Base-by-base conservation (phyloP, 306 rosid genomes). In the Lathyrus aphaca region DNA sequence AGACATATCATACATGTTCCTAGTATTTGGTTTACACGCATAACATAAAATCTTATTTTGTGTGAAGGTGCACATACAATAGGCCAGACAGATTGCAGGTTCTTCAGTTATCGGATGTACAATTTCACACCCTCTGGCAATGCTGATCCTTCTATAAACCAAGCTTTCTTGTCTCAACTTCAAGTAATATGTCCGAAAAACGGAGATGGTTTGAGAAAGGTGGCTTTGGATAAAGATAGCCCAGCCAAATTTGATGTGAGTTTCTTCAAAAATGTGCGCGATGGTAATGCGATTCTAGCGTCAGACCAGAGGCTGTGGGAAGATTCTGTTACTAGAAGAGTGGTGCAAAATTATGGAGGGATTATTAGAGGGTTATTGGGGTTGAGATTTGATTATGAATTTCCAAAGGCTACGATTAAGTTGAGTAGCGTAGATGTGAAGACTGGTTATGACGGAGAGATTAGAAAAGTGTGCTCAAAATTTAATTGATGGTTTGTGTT, bases 291-390 rank as follows among this genome's bases (percentile, higher is more conserved):
- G 9, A 73, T 90, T 65, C 64, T 90, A 30, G 49, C 75, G 30
- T 91, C 96, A 1, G 97, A 89, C 15, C 94, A 86, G 74, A 79
- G 91, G 82, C 79, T 91, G 3, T 87, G 88, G 90, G 88, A 82
- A 19, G 87, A 85, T 37, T 50, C 80, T 25, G 45, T 44, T 13
- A 84, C 91, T 0, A 61, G 63, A 17, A 75, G 37, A 37, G 64
- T 84, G 42, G 85, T 86, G 45, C 73, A 86, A 48, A 82, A 78
- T 8, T 88, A 88, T 81, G 96, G 81, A 1, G 90, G 95, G 7
- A 82, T 10, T 32, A n/a, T 84, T 16, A 77, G 87, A 75, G 90
- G 88, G 39, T 40, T 87, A 3, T 30, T 88, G 12, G 91, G 96
- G 14, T 68, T 90, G 18, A 83, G 88, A 76, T 91, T 83, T 77